Conservation (phyloP, 768 basidiomycete genomes). For the Podaxis sp. region DNA sequence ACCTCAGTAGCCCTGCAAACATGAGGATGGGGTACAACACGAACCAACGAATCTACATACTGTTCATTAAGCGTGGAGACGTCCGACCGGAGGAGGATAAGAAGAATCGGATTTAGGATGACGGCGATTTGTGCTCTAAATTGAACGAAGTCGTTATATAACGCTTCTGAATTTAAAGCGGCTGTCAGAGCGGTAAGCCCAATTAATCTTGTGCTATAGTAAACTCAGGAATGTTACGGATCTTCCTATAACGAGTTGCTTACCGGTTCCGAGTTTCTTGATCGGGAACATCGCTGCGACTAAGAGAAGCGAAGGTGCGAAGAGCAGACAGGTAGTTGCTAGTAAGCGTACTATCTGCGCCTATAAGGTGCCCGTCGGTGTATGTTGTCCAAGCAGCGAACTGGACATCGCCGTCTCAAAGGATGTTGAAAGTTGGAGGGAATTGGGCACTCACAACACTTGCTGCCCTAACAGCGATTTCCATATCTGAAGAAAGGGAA, state of each 20-base stretch:
- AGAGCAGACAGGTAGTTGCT: constrained; percentile 69
- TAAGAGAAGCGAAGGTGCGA: constrained; percentile 60
- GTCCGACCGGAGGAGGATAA: constrained; percentile 63
- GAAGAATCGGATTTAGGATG: constrained; percentile 70
- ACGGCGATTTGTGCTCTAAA: constrained; percentile 70
- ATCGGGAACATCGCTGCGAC: constrained; percentile 53
- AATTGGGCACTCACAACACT: constrained; percentile 59
- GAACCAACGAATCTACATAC: constrained; percentile 40
- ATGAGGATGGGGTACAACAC: constrained; percentile 9
- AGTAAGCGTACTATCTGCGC: constrained; percentile 70
- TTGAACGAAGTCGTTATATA: constrained; percentile 70
- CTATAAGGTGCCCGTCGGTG: constrained; percentile 82
- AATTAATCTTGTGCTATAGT: constrained; percentile 72
- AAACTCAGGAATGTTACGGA: constrained; percentile 10
- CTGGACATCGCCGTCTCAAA: constrained; percentile 34
- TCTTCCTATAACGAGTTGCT: constrained; percentile 7
- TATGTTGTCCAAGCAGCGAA: constrained; percentile 93
- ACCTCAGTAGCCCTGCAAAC: constrained; percentile 52
- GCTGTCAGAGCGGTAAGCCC: constrained; percentile 82
- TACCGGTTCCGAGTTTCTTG: constrained; percentile 76
- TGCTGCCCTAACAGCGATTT: constrained; percentile 74
- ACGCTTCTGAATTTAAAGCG: constrained; percentile 79
- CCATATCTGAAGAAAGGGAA: constrained; percentile 62
- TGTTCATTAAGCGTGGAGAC: constrained; percentile 61
- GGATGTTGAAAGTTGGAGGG: not conserved